phyloP scores from a whole-genome alignment of 2,329 filamentous ascomycete genomes.

The Emmonsiellopsis sp. region DNA sequence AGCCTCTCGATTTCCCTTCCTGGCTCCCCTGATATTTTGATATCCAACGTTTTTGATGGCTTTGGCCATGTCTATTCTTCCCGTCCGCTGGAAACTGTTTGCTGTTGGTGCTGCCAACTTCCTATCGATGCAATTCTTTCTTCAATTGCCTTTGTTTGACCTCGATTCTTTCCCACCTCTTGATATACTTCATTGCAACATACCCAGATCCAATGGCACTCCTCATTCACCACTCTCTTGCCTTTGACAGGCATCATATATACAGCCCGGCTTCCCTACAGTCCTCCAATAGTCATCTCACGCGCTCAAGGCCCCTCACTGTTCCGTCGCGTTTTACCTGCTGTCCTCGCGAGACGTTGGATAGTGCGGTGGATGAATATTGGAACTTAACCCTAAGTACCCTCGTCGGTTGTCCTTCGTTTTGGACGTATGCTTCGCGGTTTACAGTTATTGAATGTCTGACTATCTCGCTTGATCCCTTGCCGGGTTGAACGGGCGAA shows the following conservation, averaged over 20 bases:
- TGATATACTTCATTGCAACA: background rate
- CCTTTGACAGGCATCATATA: constrained; percentile 16
- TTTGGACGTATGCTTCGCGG: constrained; percentile 52
- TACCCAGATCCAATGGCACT: constrained; percentile 9
- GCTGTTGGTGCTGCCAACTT: background rate
- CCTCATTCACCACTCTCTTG: constrained; percentile 29
- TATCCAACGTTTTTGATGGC: background rate
- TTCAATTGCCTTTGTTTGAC: constrained; percentile 7
- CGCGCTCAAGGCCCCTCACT: constrained; percentile 38
- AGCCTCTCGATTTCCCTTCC: background rate
- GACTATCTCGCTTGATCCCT: constrained; percentile 48
- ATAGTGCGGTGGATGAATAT: constrained; percentile 50
- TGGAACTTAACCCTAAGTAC: constrained; percentile 97
- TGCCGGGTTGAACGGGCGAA: constrained; percentile 24
- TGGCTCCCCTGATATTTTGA: background rate
- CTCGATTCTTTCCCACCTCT: background rate
- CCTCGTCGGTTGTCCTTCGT: constrained; percentile 51
- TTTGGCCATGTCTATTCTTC: background rate
- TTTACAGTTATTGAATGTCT: constrained; percentile 57
- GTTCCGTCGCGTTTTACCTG: constrained; percentile 50
- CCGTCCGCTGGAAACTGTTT: background rate
- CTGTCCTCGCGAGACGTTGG: constrained; percentile 31
- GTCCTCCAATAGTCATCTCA: constrained; percentile 68
- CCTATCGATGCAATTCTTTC: constrained; percentile 1
- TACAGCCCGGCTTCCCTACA: constrained; percentile 58